Percentiles rank a stretch among this genome's conserved stretches.
Evolutionary conservation across 768 basidiomycete genomes (phyloP).

Genomic region (Chalciporus sphaerocephalus): DNA sequence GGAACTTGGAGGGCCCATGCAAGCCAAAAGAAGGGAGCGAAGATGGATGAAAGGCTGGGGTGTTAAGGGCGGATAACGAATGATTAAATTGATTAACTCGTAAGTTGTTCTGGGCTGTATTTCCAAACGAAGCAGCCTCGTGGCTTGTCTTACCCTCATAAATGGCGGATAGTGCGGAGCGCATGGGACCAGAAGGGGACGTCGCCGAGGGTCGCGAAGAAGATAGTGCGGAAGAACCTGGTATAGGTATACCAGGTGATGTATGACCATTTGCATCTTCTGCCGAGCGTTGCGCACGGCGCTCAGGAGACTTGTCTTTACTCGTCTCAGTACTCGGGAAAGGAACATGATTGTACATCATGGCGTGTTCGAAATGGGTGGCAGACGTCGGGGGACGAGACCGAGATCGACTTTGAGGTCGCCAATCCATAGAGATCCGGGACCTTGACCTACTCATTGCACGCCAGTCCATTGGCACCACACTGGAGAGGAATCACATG

Average conservation of each 20-base stretch:
- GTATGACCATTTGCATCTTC: slow-evolving; percentile 18
- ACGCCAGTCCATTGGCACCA: slow-evolving; percentile 87
- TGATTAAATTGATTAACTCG: slow-evolving; percentile 36
- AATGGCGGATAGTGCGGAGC: slow-evolving; percentile 44
- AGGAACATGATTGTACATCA: slow-evolving; percentile 32
- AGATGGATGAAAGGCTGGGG: slow-evolving; percentile 57
- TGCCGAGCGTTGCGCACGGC: slow-evolving; percentile 18
- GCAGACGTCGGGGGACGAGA: slow-evolving; percentile 64
- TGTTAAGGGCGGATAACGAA: slow-evolving; percentile 39
- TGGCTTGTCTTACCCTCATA: slow-evolving; percentile 42
- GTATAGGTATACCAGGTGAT: slow-evolving; percentile 36
- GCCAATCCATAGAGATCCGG: slow-evolving; percentile 89
- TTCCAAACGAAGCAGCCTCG: slow-evolving; percentile 36
- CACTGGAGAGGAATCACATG: slow-evolving; percentile 32
- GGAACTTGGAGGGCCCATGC: slow-evolving; percentile 47
- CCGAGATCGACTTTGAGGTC: slow-evolving; percentile 70
- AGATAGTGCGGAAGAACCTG: slow-evolving; percentile 41
- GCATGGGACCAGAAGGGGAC: slow-evolving; percentile 35
- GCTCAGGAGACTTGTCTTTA: slow-evolving; percentile 27
- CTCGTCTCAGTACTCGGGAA: slow-evolving; percentile 36
- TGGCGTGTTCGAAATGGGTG: slow-evolving; percentile 44
- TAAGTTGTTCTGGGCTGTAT: slow-evolving; percentile 26
- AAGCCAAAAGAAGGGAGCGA: slow-evolving; percentile 71
- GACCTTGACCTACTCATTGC: slow-evolving; percentile 88
- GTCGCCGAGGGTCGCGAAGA: slow-evolving; percentile 46